Percentiles rank a stretch among this genome's conserved stretches.
These are phyloP conservation scores for Alternaria alternata DNA, from an alignment of 2,329 filamentous ascomycete species.

Conservation along the genomic window DNA sequence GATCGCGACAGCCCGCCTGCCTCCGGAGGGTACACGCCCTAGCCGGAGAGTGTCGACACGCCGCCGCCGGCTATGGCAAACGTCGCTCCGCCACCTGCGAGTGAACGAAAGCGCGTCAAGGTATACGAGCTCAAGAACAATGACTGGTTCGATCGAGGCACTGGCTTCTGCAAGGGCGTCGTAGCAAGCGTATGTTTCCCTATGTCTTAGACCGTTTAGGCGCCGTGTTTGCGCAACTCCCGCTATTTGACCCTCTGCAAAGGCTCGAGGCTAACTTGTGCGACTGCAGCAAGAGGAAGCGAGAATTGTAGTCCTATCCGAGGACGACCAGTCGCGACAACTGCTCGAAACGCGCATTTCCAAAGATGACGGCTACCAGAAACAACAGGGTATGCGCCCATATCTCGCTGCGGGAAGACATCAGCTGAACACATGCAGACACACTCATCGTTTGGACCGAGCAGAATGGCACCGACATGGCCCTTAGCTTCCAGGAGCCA, in stretches of 20 bases:
- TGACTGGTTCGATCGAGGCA: constrained; percentile 98
- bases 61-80: constrained; percentile 18
- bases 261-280: constrained; percentile 50
- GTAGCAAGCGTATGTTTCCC: constrained; percentile 70
- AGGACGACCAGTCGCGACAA: constrained; percentile 84
- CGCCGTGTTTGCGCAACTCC: constrained; percentile 21
- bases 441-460: constrained; percentile 99
- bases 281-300: constrained; percentile 77
- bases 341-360: constrained; percentile 89
- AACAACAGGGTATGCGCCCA: constrained; percentile 81
- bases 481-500: constrained; percentile 95
- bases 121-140: constrained; percentile 98
- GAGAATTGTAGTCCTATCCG: constrained; percentile 88
- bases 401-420: neutral
- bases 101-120: constrained; percentile 78
- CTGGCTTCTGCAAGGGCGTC: constrained; percentile 88
- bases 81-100: constrained; percentile 54
- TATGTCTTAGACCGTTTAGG: neutral
- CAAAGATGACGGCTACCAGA: constrained; percentile 96
- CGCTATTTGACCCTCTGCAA: constrained; percentile 17
- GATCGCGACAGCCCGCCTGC: constrained; percentile 38
- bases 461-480: constrained; percentile 91
- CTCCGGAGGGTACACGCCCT: constrained; percentile 31
- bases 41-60: constrained; percentile 39
- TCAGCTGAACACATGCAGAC: constrained; percentile 63